Evolutionary conservation across 2,329 filamentous ascomycete species (phyloP).

Genomic region (Aspergillus novoparasiticus): DNA sequence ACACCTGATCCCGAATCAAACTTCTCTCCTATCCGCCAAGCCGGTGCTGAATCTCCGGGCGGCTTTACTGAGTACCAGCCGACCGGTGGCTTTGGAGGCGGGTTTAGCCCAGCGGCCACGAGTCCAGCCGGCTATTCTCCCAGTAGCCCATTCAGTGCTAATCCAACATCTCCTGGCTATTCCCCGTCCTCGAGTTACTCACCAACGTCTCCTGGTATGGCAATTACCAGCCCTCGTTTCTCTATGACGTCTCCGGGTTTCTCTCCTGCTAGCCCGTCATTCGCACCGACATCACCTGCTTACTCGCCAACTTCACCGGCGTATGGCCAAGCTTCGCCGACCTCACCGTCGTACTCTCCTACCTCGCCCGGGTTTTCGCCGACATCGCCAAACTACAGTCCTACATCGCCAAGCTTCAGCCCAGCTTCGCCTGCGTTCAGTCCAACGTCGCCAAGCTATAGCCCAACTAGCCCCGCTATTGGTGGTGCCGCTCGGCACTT

Average conservation of each 20-base stretch:
- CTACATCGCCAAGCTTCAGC: constrained; percentile 60
- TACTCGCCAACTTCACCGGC: constrained; percentile 79
- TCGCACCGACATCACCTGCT: constrained; percentile 59
- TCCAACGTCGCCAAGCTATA: constrained; percentile 62
- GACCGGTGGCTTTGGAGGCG: constrained; percentile 62
- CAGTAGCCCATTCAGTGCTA: constrained; percentile 75
- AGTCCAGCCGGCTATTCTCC: constrained; percentile 67
- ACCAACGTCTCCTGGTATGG: constrained; percentile 71
- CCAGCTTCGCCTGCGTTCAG: constrained; percentile 55
- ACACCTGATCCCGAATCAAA: constrained; percentile 64
- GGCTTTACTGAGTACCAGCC: constrained; percentile 68
- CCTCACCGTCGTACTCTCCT: constrained; percentile 55
- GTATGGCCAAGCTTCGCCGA: constrained; percentile 68
- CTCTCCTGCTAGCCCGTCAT: constrained; percentile 57
- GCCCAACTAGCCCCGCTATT: constrained; percentile 55
- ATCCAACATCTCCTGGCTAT: constrained; percentile 69
- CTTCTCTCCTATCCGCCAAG: constrained; percentile 75
- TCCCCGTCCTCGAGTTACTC: constrained; percentile 68
- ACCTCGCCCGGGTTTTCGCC: constrained; percentile 60
- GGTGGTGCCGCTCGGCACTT: constrained; percentile 44
- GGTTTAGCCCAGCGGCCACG: constrained; percentile 67
- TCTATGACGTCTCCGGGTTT: constrained; percentile 55
- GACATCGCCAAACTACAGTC: constrained; percentile 63
- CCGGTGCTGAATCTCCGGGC: constrained; percentile 62
- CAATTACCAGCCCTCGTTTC: constrained; percentile 58